These are phyloP conservation scores for Puccinia polysora DNA, from an alignment of 1,284 basidiomycete genomes.

Conservation along the genomic window DNA sequence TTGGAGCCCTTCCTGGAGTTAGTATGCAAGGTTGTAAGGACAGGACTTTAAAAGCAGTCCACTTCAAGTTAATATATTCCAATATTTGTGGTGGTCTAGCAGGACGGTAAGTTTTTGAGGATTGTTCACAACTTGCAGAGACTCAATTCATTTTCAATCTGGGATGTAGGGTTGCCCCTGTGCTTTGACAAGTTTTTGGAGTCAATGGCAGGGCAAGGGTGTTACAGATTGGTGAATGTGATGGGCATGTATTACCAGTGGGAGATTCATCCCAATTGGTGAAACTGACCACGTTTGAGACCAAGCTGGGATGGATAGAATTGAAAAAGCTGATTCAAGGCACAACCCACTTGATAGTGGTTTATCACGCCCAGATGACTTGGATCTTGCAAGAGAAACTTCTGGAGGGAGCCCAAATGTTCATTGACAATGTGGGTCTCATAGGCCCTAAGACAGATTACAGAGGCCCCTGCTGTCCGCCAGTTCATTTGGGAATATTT, in stretches of 20 bases:
- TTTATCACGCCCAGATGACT: neutral
- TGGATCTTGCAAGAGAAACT: neutral
- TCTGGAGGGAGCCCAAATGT: neutral
- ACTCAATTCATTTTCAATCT: neutral
- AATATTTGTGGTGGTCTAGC: neutral
- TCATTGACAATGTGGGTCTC: neutral
- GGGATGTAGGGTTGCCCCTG: neutral
- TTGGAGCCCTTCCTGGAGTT: too few relatives aligned
- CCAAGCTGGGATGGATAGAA: neutral
- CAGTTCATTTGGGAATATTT: constrained; percentile 5
- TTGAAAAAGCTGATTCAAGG: neutral
- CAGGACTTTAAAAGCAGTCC: too few relatives aligned
- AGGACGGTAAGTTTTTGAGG: neutral
- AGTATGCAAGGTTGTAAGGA: too few relatives aligned
- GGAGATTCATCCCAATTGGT: neutral
- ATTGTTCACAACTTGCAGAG: constrained; percentile 8
- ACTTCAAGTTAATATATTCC: too few relatives aligned
- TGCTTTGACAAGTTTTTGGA: neutral
- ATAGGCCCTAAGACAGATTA: neutral
- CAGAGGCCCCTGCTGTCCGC: neutral
- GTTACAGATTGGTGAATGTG: neutral
- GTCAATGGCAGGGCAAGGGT: neutral
- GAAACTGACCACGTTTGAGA: neutral
- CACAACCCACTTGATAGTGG: neutral
- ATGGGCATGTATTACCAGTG: neutral